phyloP scores from a whole-genome alignment of 106 monocot species.

The Dioscorea alata region DNA sequence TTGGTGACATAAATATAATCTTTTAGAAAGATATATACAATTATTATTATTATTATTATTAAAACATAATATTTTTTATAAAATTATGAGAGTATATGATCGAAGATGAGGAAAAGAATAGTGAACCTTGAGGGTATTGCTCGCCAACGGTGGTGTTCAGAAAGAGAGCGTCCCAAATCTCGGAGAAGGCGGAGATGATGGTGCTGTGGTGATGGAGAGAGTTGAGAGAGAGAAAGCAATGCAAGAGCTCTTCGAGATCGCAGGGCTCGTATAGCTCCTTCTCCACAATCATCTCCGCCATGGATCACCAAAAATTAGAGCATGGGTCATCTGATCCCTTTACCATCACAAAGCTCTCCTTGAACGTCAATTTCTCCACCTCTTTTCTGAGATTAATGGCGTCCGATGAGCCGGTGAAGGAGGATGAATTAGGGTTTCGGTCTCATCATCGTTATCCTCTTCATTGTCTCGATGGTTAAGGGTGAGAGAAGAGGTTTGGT shows the following conservation, averaged over 20 bases:
- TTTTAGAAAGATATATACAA: no score
- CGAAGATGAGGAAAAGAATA: no score
- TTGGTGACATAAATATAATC: no score
- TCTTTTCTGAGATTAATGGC: background rate
- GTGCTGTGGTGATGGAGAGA: slow-evolving; percentile 43
- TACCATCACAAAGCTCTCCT: slow-evolving; percentile 67
- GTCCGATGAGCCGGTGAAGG: slow-evolving; percentile 2
- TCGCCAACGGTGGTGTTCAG: background rate
- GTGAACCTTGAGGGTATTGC: background rate
- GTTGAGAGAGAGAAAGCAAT: slow-evolving; percentile 75
- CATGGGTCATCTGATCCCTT: slow-evolving; percentile 69
- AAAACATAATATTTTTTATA: no score
- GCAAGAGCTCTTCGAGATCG: slow-evolving; percentile 63
- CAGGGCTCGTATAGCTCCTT: no score
- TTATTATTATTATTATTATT: no score
- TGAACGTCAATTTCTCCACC: slow-evolving; percentile 11
- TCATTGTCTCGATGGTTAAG: no score
- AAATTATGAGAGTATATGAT: no score
- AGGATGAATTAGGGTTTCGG: slow-evolving; percentile 12
- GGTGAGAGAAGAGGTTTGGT: no score
- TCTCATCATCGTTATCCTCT: no score
- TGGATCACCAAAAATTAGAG: slow-evolving; percentile 76
- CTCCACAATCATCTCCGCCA: slow-evolving; percentile 88
- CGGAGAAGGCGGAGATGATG: slow-evolving; percentile 58
- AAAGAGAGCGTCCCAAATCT: slow-evolving; percentile 60